Conservation (phyloP, 2,329 filamentous ascomycete species). For the Metarhizium sp. region DNA sequence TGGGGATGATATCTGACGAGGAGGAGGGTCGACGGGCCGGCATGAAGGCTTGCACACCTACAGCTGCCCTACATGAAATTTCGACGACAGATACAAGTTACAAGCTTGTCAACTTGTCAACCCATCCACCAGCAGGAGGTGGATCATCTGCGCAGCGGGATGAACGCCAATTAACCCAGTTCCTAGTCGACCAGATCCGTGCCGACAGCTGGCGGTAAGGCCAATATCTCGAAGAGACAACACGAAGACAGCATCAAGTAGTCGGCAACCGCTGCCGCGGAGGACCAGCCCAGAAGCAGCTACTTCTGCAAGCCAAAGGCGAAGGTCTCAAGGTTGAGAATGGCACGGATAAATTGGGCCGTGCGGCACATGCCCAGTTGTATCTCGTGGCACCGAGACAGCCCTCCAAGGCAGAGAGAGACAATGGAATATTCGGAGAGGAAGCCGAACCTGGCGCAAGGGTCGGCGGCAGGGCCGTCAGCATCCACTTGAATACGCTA, state of each 20-base stretch:
- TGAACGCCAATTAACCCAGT: conserved; percentile 4
- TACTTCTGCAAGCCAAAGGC: background rate
- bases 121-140: background rate
- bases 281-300: background rate
- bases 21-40: conserved; percentile 1
- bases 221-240: background rate
- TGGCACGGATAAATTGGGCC: conserved; percentile 6
- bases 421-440: conserved; percentile 1
- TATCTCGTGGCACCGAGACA: conserved; percentile 1
- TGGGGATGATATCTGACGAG: conserved; percentile 1
- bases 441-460: conserved; percentile 6
- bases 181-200: background rate
- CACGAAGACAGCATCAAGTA: background rate
- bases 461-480: conserved; percentile 3
- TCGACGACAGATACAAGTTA: background rate
- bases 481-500: background rate
- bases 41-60: background rate
- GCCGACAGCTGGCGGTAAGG: background rate
- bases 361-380: background rate
- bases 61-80: background rate
- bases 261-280: background rate
- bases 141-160: conserved; percentile 4
- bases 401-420: background rate
- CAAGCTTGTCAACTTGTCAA: conserved; percentile 1
- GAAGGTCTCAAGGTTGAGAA: background rate